Conservation (phyloP, 371 early-diverging fungal genomes). For the Rhizopus sp. region DNA sequence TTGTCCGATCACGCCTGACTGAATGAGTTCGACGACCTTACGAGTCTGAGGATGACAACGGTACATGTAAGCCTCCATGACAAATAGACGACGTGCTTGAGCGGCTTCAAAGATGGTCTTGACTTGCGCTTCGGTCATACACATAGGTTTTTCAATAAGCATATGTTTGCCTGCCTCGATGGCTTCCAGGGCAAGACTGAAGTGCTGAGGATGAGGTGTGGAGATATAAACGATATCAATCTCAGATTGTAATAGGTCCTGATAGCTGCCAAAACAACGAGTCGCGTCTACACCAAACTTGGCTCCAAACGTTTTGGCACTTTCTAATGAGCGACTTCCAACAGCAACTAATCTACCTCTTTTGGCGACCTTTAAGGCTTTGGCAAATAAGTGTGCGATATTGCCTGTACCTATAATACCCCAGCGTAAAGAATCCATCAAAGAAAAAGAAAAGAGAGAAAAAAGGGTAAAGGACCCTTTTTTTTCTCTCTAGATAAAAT, state of each 20-base stretch:
- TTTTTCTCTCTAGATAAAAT: too few species aligned
- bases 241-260: constrained; percentile 32
- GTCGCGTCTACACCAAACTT: constrained; percentile 23
- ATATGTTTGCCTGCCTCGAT: constrained; percentile 47
- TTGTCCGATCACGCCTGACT: constrained; percentile 35
- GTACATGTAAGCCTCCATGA: constrained; percentile 58
- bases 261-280: constrained; percentile 37
- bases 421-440: constrained; percentile 31
- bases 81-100: constrained; percentile 33
- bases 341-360: constrained; percentile 41
- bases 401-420: constrained; percentile 54
- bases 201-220: constrained; percentile 52
- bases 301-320: constrained; percentile 35
- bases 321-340: constrained; percentile 39
- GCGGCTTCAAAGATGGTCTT: constrained; percentile 32
- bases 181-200: constrained; percentile 33
- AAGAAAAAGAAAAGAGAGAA: background rate
- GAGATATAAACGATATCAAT: constrained; percentile 53
- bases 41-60: constrained; percentile 50
- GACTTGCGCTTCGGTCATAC: constrained; percentile 45
- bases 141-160: constrained; percentile 56
- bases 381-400: constrained; percentile 51
- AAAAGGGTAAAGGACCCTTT: background rate
- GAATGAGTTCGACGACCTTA: constrained; percentile 32
- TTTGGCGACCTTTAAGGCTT: constrained; percentile 29